Percentiles rank a stretch among this genome's conserved stretches.
Conservation (phyloP, 1,284 basidiomycete species). For the Pseudozyma flocculosa region DNA sequence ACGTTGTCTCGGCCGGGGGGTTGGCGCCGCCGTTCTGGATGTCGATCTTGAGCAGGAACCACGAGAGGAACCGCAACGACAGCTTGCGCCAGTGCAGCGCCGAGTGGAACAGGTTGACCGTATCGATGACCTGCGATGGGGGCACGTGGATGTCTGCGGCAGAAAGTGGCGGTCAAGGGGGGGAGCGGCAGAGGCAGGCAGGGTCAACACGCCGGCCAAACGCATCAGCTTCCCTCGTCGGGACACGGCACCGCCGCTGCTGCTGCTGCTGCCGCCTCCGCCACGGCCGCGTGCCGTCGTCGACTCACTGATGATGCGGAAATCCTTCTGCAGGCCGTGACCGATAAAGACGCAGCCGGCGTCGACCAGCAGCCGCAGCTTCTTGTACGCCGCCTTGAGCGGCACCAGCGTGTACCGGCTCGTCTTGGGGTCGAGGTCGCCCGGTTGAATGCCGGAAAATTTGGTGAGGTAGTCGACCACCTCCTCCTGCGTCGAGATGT, state of each 20-base stretch:
- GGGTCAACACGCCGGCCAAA: too few relatives aligned
- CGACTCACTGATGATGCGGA: constrained; percentile 89
- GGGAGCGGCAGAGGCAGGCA: neutral
- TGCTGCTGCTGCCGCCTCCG: too few relatives aligned
- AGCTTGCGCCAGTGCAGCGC: constrained; percentile 78
- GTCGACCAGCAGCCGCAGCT: constrained; percentile 89
- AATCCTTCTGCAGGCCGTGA: constrained; percentile 98
- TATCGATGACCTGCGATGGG: constrained; percentile 91
- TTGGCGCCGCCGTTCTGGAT: constrained; percentile 73
- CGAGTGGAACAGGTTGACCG: constrained; percentile 89
- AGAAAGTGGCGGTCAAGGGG: neutral
- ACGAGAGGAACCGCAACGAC: constrained; percentile 89
- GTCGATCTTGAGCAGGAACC: constrained; percentile 84
- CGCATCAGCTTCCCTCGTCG: too few relatives aligned
- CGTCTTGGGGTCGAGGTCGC: constrained; percentile 81
- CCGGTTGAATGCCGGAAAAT: constrained; percentile 80
- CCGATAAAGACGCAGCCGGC: constrained; percentile 95
- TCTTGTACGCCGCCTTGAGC: constrained; percentile 95
- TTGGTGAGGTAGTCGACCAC: constrained; percentile 97
- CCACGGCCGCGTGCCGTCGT: constrained; percentile 1
- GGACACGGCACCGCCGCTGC: too few relatives aligned
- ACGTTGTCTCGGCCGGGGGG: neutral
- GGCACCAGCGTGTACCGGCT: constrained; percentile 89
- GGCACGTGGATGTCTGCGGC: constrained; percentile 87
- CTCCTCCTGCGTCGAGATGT: constrained; percentile 90